phyloP scores from a whole-genome alignment of 805 yeast species.

The Hyphopichia homilentoma region DNA sequence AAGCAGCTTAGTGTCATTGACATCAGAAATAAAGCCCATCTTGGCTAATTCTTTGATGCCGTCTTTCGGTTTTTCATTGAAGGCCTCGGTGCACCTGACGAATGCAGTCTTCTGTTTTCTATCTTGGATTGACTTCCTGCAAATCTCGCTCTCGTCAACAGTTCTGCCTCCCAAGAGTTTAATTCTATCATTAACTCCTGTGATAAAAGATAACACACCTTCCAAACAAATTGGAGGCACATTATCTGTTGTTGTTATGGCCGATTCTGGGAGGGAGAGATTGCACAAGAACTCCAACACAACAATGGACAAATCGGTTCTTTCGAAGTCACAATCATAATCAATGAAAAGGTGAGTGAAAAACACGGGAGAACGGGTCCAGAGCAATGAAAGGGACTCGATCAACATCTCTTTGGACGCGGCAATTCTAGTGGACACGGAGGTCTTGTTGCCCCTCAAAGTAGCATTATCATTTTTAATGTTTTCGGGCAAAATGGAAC shows the following conservation, averaged over 20 bases:
- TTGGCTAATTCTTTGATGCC: constrained; percentile 68
- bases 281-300: constrained; percentile 69
- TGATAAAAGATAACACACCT: constrained; percentile 70
- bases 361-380: constrained; percentile 77
- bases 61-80: constrained; percentile 74
- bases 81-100: constrained; percentile 65
- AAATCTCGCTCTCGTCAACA: constrained; percentile 1
- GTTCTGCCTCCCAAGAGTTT: constrained; percentile 13
- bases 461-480: constrained; percentile 21
- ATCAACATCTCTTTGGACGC: constrained; percentile 71
- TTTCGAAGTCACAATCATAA: constrained; percentile 88
- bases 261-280: constrained; percentile 82
- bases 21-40: constrained; percentile 55
- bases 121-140: constrained; percentile 36
- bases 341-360: constrained; percentile 74
- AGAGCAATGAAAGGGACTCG: constrained; percentile 76
- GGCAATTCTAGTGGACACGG: constrained; percentile 27
- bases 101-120: constrained; percentile 67
- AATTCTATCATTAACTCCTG: constrained; percentile 54
- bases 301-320: constrained; percentile 69
- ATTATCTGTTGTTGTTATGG: constrained; percentile 69
- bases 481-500: constrained; percentile 43
- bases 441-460: constrained; percentile 11
- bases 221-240: constrained; percentile 95
- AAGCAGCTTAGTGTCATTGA: constrained; percentile 52